Evolutionary conservation across 768 basidiomycete species (phyloP), one percentile per base, ranked within the genome.

Genomic region (Pulveroboletus sp.): DNA sequence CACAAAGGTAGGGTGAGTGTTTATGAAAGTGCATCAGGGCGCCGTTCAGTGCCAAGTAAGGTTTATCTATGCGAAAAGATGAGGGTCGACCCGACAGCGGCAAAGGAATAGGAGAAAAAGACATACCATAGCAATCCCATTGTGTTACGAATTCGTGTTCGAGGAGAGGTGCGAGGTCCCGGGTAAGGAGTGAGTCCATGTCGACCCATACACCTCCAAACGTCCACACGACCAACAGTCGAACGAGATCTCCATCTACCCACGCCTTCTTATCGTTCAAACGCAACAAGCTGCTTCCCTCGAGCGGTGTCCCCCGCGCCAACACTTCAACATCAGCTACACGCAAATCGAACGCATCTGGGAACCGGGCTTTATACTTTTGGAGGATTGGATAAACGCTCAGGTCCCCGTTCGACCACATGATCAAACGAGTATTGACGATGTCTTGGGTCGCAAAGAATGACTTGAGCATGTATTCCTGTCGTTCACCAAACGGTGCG

Each of bases 81-180:
- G 15, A 28, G 44, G 26, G 21, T 15, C 14, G 15, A 36, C 11
- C 33, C 32, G 5, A 28, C 21, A 8, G 13, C 31, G 7, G 18
- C 9, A 30, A 14, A 8, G 21, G n/a, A 26, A 8, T 5, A 8
- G 6, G 7, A 7, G 21, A 14, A 6, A 40, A 11, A 14, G 15
- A 49, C 82, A 38, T 64, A 93, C 94, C 90, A 61, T 97, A 97
- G 66, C 95, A 97, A 64, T 99, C 95, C 95, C 95, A 99, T 61
- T 99, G 93, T 2, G 92, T 95, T 9, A 97, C 91, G 64, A 94
- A 99, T 68, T 99, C 95, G 60, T 91, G 87, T 66, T 96, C 94
- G 6, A 89, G 76, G 48, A 97, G 73, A 8, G 94, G 93, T 3
- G 83, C 74, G 31, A 98, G 71, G 69, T 93, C 89, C 47, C 95